phyloP scores from a whole-genome alignment of 2,329 filamentous ascomycete genomes.

The Metarhizium sp. region DNA sequence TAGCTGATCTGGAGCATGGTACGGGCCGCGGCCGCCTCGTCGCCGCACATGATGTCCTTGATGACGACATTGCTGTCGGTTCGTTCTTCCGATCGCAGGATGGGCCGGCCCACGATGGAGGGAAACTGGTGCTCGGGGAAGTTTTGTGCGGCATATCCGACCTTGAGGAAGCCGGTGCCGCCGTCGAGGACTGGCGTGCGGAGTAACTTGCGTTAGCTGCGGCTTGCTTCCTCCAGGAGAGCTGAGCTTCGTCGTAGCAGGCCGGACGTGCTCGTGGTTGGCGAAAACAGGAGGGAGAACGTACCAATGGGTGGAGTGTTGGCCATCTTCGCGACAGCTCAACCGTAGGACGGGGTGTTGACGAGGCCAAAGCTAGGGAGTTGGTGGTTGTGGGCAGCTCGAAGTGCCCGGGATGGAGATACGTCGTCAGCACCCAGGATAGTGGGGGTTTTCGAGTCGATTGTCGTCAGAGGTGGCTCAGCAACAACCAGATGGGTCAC shows the following conservation, averaged over 20 bases:
- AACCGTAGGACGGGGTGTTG: background rate
- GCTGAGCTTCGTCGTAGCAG: background rate
- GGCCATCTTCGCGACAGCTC: slow-evolving; percentile 34
- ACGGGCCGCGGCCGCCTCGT: slow-evolving; percentile 89
- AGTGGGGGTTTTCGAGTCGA: slow-evolving; percentile 20
- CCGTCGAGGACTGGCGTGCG: slow-evolving; percentile 78
- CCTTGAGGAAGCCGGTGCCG: slow-evolving; percentile 98
- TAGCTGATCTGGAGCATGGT: slow-evolving; percentile 99
- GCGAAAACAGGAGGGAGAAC: slow-evolving; percentile 15
- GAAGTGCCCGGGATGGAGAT: background rate
- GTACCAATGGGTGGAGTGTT: slow-evolving; percentile 45
- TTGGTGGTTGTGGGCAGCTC: slow-evolving; percentile 5
- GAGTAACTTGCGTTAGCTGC: slow-evolving; percentile 3
- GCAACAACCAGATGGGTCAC: slow-evolving; percentile 18
- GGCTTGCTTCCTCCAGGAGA: slow-evolving; percentile 5
- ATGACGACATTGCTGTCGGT: slow-evolving; percentile 53
- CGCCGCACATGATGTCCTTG: slow-evolving; percentile 99
- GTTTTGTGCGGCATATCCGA: slow-evolving; percentile 98
- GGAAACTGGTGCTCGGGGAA: slow-evolving; percentile 98
- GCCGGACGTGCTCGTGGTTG: slow-evolving; percentile 11
- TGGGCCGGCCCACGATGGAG: slow-evolving; percentile 94
- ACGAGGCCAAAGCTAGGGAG: background rate
- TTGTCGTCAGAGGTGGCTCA: slow-evolving; percentile 28
- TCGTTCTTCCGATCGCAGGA: slow-evolving; percentile 89
- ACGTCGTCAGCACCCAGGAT: slow-evolving; percentile 12